A percentile compares a stretch with the other conserved stretches of the same genome.
These are phyloP conservation scores for Bipolaris bicolor DNA, from an alignment of 2,329 filamentous ascomycete genomes.

Conservation along the genomic window DNA sequence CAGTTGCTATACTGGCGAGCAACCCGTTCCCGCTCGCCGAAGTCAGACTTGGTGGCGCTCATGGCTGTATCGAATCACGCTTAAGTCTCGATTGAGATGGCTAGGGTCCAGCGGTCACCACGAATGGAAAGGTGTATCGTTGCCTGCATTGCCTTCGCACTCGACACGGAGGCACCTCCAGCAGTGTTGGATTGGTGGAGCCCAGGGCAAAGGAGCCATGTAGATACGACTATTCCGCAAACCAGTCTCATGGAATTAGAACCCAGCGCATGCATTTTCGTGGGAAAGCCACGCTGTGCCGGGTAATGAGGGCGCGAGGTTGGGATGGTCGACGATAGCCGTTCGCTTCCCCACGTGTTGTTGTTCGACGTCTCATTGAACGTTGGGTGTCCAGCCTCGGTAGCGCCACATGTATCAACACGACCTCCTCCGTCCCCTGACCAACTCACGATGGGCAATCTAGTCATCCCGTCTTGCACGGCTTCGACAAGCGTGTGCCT, in stretches of 20 bases:
- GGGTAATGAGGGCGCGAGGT: neutral
- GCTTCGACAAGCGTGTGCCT: conserved; percentile 17
- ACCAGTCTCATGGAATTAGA: neutral
- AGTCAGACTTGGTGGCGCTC: conserved; percentile 17
- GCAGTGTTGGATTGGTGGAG: neutral
- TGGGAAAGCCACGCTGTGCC: conserved; percentile 5
- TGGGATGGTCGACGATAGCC: conserved; percentile 16
- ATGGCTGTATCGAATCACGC: conserved; percentile 3
- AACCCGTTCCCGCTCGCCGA: conserved; percentile 3
- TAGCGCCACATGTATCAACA: conserved; percentile 23
- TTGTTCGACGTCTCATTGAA: conserved; percentile 28
- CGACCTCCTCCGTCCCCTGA: conserved; percentile 10
- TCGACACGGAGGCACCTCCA: neutral
- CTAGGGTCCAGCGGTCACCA: conserved; percentile 1
- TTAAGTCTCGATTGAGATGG: conserved; percentile 6
- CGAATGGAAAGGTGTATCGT: neutral
- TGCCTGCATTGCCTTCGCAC: neutral
- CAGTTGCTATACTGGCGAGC: conserved; percentile 3
- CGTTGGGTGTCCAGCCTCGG: conserved; percentile 8
- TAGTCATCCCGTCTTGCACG: conserved; percentile 12
- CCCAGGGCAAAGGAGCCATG: neutral
- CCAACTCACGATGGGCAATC: conserved; percentile 6
- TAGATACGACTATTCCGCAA: neutral
- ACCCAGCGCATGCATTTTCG: neutral
- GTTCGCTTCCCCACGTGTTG: conserved; percentile 33